These are phyloP conservation scores for Phytophthora pseudosyringae DNA, from an alignment of 352 stramenopile species.

Conservation along the genomic window DNA sequence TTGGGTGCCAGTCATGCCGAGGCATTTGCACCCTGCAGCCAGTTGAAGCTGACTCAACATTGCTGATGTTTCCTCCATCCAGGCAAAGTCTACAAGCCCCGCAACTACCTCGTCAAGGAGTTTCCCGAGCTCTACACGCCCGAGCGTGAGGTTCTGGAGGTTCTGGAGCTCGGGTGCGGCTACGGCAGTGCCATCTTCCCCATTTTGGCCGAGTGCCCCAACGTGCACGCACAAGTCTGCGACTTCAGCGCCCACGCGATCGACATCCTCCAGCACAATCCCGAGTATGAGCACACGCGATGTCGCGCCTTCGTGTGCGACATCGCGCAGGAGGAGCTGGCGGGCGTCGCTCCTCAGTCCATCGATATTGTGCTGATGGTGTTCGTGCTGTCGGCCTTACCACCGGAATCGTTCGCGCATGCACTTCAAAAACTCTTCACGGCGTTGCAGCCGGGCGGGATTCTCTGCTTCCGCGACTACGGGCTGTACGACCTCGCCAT, in stretches of 20 bases:
- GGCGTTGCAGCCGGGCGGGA: slow-evolving; percentile 61
- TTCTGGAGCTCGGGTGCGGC: slow-evolving; percentile 87
- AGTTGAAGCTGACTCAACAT: slow-evolving; percentile 11
- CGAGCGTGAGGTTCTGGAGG: slow-evolving; percentile 42
- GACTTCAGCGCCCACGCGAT: slow-evolving; percentile 88
- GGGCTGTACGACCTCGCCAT: slow-evolving; percentile 89
- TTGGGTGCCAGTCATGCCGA: neutral
- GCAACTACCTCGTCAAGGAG: slow-evolving; percentile 83
- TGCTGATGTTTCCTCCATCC: neutral
- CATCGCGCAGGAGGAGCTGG: slow-evolving; percentile 61
- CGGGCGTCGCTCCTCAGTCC: slow-evolving; percentile 49
- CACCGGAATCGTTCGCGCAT: slow-evolving; percentile 52
- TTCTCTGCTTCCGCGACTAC: slow-evolving; percentile 90
- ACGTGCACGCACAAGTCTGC: slow-evolving; percentile 74
- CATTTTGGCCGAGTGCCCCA: slow-evolving; percentile 70
- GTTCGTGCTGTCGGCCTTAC: slow-evolving; percentile 84
- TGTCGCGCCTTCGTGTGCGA: slow-evolving; percentile 81
- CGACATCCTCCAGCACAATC: slow-evolving; percentile 63
- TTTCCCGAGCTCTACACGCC: slow-evolving; percentile 70
- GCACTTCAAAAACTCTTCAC: slow-evolving; percentile 67
- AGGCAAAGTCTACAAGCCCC: slow-evolving; percentile 86
- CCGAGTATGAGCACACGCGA: slow-evolving; percentile 49
- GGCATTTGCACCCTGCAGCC: neutral
- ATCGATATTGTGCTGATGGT: slow-evolving; percentile 84
- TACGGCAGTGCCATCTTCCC: slow-evolving; percentile 90